These are phyloP conservation scores for Zarea fungicola DNA, from an alignment of 2,329 filamentous ascomycete species.

Conservation along the genomic window DNA sequence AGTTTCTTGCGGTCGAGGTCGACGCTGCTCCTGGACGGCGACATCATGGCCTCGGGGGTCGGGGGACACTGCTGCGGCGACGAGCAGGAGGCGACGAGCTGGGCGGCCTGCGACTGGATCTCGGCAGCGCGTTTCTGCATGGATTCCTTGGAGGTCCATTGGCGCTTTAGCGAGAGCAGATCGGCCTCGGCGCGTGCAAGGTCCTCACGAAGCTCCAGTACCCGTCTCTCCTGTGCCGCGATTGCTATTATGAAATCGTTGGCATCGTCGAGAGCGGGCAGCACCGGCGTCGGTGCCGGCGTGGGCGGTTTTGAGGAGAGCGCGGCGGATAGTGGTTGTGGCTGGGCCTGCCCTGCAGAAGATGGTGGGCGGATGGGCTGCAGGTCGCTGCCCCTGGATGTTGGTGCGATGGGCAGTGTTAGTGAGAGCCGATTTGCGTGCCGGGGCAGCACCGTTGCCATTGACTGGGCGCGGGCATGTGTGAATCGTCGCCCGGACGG, in stretches of 20 bases:
- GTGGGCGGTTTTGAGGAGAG: slow-evolving; percentile 44
- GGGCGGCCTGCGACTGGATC: slow-evolving; percentile 48
- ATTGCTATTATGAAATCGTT: slow-evolving; percentile 79
- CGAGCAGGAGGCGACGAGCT: too few relatives aligned
- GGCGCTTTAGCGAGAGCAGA: slow-evolving; percentile 70
- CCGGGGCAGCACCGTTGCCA: slow-evolving; percentile 45
- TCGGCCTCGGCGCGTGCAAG: slow-evolving; percentile 76
- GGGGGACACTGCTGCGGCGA: slow-evolving; percentile 25
- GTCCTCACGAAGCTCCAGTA: slow-evolving; percentile 88
- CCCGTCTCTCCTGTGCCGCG: slow-evolving; percentile 83
- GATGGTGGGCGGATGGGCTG: slow-evolving; percentile 47
- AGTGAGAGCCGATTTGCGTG: slow-evolving; percentile 55
- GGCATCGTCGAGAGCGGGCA: slow-evolving; percentile 47
- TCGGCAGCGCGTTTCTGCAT: slow-evolving; percentile 68
- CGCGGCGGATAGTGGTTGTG: too few relatives aligned
- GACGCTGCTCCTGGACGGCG: slow-evolving; percentile 34
- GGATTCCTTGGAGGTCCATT: slow-evolving; percentile 75
- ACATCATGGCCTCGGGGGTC: slow-evolving; percentile 26
- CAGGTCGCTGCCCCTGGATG: slow-evolving; percentile 44
- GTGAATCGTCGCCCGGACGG: slow-evolving; percentile 22
- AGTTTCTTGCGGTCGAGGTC: slow-evolving; percentile 73
- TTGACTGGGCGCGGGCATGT: slow-evolving; percentile 40
- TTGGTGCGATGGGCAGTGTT: slow-evolving; percentile 53
- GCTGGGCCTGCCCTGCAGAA: slow-evolving; percentile 28
- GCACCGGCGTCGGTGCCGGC: slow-evolving; percentile 39